Percentiles rank a stretch among this genome's conserved stretches.
Conservation (phyloP, 2,329 filamentous ascomycete genomes). For the Zymoseptoria brevis region DNA sequence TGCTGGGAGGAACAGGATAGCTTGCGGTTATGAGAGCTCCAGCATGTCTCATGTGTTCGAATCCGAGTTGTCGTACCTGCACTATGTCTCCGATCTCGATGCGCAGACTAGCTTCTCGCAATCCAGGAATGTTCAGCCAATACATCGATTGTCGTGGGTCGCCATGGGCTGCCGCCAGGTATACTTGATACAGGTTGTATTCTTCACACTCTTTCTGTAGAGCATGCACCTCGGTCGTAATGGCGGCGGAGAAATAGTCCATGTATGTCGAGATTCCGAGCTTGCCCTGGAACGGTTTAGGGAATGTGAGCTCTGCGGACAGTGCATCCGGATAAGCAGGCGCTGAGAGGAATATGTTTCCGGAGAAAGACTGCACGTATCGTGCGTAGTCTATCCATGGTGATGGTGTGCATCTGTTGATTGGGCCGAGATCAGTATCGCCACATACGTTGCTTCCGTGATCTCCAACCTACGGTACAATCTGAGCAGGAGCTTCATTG, state of each 20-base stretch:
- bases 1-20: constrained; percentile 1
- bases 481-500: constrained; percentile 10
- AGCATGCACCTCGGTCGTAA: constrained; percentile 11
- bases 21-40: not conserved
- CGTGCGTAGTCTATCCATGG: constrained; percentile 9
- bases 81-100: constrained; percentile 22
- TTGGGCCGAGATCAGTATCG: not conserved
- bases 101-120: constrained; percentile 16
- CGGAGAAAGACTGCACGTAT: constrained; percentile 10
- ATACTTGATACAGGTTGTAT: constrained; percentile 16
- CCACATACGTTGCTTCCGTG: not conserved
- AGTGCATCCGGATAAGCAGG: not conserved
- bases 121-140: constrained; percentile 16
- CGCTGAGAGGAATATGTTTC: constrained; percentile 3
- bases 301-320: not conserved
- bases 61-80: constrained; percentile 16
- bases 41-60: constrained; percentile 8
- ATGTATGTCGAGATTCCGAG: constrained; percentile 4
- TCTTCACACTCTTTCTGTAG: constrained; percentile 15
- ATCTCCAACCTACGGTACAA: constrained; percentile 3
- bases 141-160: constrained; percentile 10
- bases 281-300: not conserved
- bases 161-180: constrained; percentile 1
- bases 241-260: constrained; percentile 7
- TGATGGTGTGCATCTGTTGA: not conserved